phyloP scores from a whole-genome alignment of 257 asterid genomes.

The Lycium barbarum region DNA sequence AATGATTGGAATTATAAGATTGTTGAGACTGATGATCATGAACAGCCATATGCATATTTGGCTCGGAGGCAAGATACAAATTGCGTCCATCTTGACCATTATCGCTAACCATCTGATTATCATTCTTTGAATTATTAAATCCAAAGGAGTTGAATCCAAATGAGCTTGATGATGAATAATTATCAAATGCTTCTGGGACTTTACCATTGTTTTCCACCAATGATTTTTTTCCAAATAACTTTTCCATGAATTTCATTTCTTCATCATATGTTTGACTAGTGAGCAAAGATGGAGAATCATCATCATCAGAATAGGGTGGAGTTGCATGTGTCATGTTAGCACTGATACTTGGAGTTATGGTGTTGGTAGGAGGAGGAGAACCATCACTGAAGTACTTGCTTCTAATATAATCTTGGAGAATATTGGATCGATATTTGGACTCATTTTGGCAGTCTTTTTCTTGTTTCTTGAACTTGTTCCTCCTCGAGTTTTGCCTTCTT shows the following conservation, averaged over 20 bases:
- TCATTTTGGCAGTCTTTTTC: conserved; percentile 25
- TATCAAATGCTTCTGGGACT: not conserved
- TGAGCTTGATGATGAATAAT: not conserved
- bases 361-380: not conserved
- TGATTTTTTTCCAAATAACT: conserved; percentile 42
- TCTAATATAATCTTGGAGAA: conserved; percentile 66
- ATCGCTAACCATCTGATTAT: not conserved
- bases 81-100: not conserved
- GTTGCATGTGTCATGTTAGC: conserved; percentile 23
- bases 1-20: not conserved
- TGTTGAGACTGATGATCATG: not conserved
- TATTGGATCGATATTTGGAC: conserved; percentile 40
- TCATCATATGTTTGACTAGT: conserved; percentile 49
- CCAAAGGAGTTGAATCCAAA: not conserved
- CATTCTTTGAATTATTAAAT: too few species aligned
- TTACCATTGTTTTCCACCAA: conserved; percentile 10
- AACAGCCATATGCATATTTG: not conserved
- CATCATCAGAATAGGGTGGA: not conserved
- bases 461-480: conserved; percentile 40
- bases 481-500: conserved; percentile 59
- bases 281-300: conserved; percentile 44
- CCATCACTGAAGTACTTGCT: conserved; percentile 32
- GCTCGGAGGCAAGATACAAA: not conserved
- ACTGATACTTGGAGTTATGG: not conserved
- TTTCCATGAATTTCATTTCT: conserved; percentile 62